Percentiles rank a stretch among this genome's conserved stretches.
These are phyloP conservation scores for Coemansia brasiliensis DNA, from an alignment of 192 early-diverging fungal genomes.

Conservation along the genomic window DNA sequence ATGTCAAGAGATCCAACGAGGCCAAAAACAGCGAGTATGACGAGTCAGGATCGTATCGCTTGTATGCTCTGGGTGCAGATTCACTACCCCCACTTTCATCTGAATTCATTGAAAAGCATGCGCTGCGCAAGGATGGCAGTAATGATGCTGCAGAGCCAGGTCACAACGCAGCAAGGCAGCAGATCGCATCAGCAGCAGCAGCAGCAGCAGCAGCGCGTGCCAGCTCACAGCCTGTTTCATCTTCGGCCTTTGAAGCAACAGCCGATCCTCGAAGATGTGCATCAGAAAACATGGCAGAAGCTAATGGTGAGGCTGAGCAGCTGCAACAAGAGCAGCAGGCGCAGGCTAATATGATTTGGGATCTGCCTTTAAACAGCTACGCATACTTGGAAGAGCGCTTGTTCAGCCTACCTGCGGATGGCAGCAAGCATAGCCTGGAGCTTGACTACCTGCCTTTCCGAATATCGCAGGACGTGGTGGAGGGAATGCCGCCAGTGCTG, in stretches of 20 bases:
- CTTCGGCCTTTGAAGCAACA: neutral
- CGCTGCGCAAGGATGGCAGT: neutral
- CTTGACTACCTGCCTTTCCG: conserved; percentile 51
- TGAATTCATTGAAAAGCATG: conserved; percentile 37
- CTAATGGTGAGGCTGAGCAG: neutral
- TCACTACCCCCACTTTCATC: conserved; percentile 34
- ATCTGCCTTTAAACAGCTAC: conserved; percentile 36
- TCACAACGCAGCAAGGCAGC: neutral
- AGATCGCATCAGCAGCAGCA: no score
- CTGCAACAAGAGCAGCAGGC: neutral
- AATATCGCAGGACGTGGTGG: conserved; percentile 48
- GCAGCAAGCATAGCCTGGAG: conserved; percentile 18
- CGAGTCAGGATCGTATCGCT: conserved; percentile 29
- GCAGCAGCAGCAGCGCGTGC: conserved; percentile 1
- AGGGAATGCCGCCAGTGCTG: conserved; percentile 41
- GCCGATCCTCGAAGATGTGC: conserved; percentile 2
- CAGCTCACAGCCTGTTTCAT: neutral
- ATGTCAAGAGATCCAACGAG: conserved; percentile 36
- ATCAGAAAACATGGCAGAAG: conserved; percentile 1
- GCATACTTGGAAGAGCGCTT: conserved; percentile 52
- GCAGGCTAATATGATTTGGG: neutral
- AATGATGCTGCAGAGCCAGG: neutral
- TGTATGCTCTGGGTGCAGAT: conserved; percentile 44
- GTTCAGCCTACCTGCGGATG: conserved; percentile 24
- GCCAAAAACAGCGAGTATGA: conserved; percentile 10